A percentile compares a stretch with the other conserved stretches of the same genome.
These are phyloP conservation scores for Tylopilus sp. DNA, from an alignment of 1,284 basidiomycete genomes.

Conservation along the genomic window DNA sequence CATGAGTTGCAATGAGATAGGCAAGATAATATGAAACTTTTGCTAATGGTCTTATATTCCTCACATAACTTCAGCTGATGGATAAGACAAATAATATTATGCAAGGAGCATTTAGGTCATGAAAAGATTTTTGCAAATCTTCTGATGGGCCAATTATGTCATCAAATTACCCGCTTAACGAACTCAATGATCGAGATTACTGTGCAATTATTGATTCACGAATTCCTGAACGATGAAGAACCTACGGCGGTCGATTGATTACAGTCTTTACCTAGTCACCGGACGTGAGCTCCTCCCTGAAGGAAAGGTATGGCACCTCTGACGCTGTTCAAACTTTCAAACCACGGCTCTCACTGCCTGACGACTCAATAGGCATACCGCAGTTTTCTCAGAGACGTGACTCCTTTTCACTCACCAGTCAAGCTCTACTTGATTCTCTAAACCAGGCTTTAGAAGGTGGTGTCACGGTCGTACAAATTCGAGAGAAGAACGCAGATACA, in stretches of 20 bases:
- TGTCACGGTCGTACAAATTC: conserved; percentile 90
- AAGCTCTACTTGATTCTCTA: conserved; percentile 9
- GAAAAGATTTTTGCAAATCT: too few relatives aligned
- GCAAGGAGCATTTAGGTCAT: too few relatives aligned
- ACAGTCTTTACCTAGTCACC: conserved; percentile 90
- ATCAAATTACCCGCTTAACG: too few relatives aligned
- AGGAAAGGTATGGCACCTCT: conserved; percentile 77
- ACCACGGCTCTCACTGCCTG: conserved; percentile 2
- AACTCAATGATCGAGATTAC: too few relatives aligned
- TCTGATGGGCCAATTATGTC: too few relatives aligned
- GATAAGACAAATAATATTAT: too few relatives aligned
- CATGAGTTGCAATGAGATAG: too few relatives aligned
- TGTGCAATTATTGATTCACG: too few relatives aligned
- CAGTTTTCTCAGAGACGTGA: conserved; percentile 82
- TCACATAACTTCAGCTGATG: too few relatives aligned
- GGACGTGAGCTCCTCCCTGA: conserved; percentile 83
- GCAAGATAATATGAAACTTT: too few relatives aligned
- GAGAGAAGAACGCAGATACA: conserved; percentile 88
- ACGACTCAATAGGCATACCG: conserved; percentile 71
- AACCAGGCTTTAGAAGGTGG: conserved; percentile 83
- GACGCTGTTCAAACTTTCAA: too few relatives aligned
- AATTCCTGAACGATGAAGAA: conserved; percentile 4
- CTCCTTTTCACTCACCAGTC: neutral
- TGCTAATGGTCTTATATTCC: too few relatives aligned
- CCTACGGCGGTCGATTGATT: conserved; percentile 62